Percentiles rank a stretch among this genome's conserved stretches.
Conservation (phyloP, 2,329 filamentous ascomycete genomes). For the Fusarium nanum region DNA sequence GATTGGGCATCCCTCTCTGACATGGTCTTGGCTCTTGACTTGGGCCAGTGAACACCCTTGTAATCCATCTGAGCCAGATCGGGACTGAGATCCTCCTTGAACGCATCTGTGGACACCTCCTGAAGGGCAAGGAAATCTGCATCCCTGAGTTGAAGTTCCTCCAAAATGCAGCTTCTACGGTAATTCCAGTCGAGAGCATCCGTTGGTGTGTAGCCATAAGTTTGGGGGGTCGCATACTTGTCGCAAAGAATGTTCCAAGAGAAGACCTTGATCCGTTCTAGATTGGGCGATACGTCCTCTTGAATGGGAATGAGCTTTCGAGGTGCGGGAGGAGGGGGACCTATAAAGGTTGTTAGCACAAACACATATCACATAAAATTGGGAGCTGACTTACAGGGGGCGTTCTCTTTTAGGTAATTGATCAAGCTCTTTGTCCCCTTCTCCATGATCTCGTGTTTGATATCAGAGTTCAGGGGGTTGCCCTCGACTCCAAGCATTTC, state of each 20-base stretch:
- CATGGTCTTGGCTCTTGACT: slow-evolving; percentile 92
- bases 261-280: slow-evolving; percentile 83
- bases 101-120: slow-evolving; percentile 91
- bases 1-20: slow-evolving; percentile 84
- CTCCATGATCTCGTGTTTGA: slow-evolving; percentile 86
- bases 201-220: slow-evolving; percentile 91
- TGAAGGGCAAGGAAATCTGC: slow-evolving; percentile 94
- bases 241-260: slow-evolving; percentile 98
- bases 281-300: slow-evolving; percentile 67
- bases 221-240: slow-evolving; percentile 84
- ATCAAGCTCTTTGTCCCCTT: slow-evolving; percentile 89
- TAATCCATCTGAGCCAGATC: slow-evolving; percentile 88
- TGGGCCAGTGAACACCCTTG: slow-evolving; percentile 93
- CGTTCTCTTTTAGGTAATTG: slow-evolving; percentile 82
- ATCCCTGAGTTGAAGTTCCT: slow-evolving; percentile 81
- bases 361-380: background rate
- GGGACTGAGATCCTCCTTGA: slow-evolving; percentile 91
- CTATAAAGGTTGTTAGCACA: slow-evolving; percentile 58
- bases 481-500: slow-evolving; percentile 93
- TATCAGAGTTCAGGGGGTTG: slow-evolving; percentile 80
- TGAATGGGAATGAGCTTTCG: slow-evolving; percentile 84
- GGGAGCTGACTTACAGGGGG: slow-evolving; percentile 73
- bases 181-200: slow-evolving; percentile 88
- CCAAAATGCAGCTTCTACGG: slow-evolving; percentile 82
- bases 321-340: slow-evolving; percentile 79